A percentile compares a stretch with the other conserved stretches of the same genome.
Conservation (phyloP, 2,329 filamentous ascomycete genomes). For the Ciborinia camelliae region DNA sequence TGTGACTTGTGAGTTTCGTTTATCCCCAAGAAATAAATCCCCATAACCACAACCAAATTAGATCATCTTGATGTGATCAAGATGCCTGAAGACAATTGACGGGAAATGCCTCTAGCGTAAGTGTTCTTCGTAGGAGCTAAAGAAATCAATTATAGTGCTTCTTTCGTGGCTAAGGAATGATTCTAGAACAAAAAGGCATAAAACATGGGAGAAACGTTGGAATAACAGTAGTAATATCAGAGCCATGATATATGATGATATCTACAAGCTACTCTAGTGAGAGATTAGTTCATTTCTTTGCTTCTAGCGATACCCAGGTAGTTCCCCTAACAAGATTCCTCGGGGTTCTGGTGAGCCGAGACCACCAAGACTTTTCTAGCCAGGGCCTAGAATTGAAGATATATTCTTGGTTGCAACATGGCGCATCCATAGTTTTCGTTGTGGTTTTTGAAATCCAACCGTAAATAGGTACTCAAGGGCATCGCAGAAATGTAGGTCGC, state of each 20-base stretch:
- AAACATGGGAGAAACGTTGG: neutral
- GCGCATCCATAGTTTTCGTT: neutral
- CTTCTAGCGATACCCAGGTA: too few species aligned
- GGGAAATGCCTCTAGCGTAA: neutral
- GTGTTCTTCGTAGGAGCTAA: neutral
- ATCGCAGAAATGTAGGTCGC: neutral
- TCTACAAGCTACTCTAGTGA: neutral
- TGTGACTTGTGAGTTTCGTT: neutral
- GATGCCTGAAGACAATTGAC: constrained; percentile 1
- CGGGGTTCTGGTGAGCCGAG: neutral
- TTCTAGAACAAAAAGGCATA: neutral
- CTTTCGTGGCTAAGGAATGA: neutral
- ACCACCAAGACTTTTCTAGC: neutral
- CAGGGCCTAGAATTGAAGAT: neutral
- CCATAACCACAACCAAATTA: constrained; percentile 13
- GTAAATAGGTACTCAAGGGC: neutral
- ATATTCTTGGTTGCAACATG: neutral
- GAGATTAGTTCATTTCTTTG: neutral
- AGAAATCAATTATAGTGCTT: neutral
- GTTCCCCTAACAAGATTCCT: neutral
- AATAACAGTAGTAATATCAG: neutral
- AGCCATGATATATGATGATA: too few species aligned
- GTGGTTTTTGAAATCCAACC: neutral
- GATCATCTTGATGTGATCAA: neutral
- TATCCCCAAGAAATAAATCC: neutral